phyloP scores from a whole-genome alignment of 163 green algal species.

The Trebouxia gelatinosa region DNA sequence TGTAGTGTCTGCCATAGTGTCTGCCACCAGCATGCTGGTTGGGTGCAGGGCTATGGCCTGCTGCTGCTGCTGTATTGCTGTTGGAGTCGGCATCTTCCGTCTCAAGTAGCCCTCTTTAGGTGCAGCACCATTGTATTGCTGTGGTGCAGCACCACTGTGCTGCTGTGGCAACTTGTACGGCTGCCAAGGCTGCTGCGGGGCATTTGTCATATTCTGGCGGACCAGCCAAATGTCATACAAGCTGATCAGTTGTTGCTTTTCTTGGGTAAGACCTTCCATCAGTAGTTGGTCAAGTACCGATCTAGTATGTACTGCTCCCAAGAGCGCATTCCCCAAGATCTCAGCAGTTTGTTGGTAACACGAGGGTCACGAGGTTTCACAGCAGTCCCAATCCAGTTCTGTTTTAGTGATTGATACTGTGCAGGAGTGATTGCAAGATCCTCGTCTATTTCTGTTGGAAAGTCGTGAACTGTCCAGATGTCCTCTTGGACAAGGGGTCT shows the following conservation, averaged over 20 bases:
- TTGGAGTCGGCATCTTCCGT: too few relatives aligned
- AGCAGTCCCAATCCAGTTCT: slow-evolving; percentile 24
- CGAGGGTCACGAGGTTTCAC: slow-evolving; percentile 23
- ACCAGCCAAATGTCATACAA: slow-evolving; percentile 15
- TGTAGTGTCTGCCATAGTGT: too few relatives aligned
- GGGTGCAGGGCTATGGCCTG: too few relatives aligned
- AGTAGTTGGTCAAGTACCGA: slow-evolving; percentile 30
- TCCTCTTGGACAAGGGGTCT: slow-evolving; percentile 5
- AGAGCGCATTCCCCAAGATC: slow-evolving; percentile 23
- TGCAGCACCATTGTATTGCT: too few relatives aligned
- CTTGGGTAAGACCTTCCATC: slow-evolving; percentile 25
- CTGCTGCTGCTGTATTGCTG: too few relatives aligned
- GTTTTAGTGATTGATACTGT: slow-evolving; percentile 23
- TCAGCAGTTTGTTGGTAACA: slow-evolving; percentile 24
- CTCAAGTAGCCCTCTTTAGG: too few relatives aligned
- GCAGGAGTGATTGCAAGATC: slow-evolving; percentile 24
- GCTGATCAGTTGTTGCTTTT: slow-evolving; percentile 21
- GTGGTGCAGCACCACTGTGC: too few relatives aligned
- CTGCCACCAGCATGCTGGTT: too few relatives aligned
- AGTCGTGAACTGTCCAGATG: slow-evolving; percentile 27
- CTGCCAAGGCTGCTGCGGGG: too few relatives aligned
- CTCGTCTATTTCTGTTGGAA: slow-evolving; percentile 21
- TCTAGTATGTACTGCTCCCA: slow-evolving; percentile 26
- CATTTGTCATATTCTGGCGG: too few relatives aligned
- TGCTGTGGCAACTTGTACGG: too few relatives aligned